Conservation (phyloP, 2,329 filamentous ascomycete genomes). For the Balansia obtecta region DNA sequence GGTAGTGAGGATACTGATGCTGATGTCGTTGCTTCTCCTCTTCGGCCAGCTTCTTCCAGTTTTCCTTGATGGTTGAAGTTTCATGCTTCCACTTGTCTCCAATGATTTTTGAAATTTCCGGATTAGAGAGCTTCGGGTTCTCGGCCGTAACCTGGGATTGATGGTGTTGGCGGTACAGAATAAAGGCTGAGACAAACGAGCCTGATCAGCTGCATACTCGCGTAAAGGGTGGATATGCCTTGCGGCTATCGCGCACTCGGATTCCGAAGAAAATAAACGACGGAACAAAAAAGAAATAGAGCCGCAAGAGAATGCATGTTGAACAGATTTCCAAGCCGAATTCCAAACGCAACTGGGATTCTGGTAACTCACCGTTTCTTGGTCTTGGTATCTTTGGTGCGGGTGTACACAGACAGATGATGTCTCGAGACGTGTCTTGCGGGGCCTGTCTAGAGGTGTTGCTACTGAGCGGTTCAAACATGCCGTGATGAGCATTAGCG, state of each 20-base stretch:
- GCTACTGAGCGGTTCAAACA: conserved; percentile 18
- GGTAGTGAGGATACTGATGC: conserved; percentile 83
- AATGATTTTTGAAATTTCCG: conserved; percentile 95
- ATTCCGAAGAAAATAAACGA: background rate
- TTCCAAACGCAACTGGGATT: background rate
- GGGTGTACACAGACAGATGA: conserved; percentile 44
- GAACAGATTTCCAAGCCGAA: no score
- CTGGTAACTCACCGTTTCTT: conserved; percentile 39
- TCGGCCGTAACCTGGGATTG: conserved; percentile 70
- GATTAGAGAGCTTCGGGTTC: conserved; percentile 84
- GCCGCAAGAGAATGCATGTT: background rate
- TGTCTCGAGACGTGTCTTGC: conserved; percentile 24
- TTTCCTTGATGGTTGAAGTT: conserved; percentile 58
- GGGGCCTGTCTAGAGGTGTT: conserved; percentile 17
- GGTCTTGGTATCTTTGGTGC: conserved; percentile 46
- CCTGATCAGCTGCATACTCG: conserved; percentile 13
- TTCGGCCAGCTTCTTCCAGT: conserved; percentile 84
- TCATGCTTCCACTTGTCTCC: conserved; percentile 83
- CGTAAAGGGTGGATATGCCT: background rate
- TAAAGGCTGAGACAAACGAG: conserved; percentile 59
- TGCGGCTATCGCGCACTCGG: background rate
- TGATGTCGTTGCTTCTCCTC: conserved; percentile 87
- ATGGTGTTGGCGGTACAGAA: conserved; percentile 88
- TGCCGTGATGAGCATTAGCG: conserved; percentile 28
- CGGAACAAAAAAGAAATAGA: background rate